Percentiles rank a stretch among this genome's conserved stretches.
Evolutionary conservation across 495 filamentous ascomycete species (phyloP).

Genomic region (Penicillium herquei): DNA sequence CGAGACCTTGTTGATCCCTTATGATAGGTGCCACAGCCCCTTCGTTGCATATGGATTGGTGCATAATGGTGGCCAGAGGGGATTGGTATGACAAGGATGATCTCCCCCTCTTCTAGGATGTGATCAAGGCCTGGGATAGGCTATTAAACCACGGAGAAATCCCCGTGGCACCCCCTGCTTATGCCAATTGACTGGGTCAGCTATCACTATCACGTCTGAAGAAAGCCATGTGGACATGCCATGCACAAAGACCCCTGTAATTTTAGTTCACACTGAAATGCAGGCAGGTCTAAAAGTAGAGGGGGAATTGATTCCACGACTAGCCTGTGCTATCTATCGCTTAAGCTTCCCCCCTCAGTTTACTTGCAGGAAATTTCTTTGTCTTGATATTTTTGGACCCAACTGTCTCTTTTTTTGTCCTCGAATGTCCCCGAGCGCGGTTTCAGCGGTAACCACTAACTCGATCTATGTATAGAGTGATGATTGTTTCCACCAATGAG

Average conservation of each 20-base stretch:
- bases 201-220: background rate
- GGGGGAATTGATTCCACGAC: background rate
- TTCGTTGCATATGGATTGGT: background rate
- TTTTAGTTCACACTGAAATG: background rate
- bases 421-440: slow-evolving; percentile 2
- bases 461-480: no score
- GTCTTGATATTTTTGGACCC: slow-evolving; percentile 5
- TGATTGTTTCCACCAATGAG: background rate
- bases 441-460: slow-evolving; percentile 16
- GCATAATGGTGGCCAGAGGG: background rate
- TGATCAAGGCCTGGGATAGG: background rate
- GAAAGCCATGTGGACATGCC: slow-evolving; percentile 10
- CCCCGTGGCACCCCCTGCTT: background rate
- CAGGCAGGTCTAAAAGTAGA: background rate
- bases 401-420: slow-evolving; percentile 3
- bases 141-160: background rate
- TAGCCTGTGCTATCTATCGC: background rate
- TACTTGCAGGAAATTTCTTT: background rate
- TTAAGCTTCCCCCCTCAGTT: slow-evolving; percentile 5
- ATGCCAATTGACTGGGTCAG: background rate
- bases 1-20: background rate
- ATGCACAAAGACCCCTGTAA: slow-evolving; percentile 5
- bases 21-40: background rate
- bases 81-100: background rate
- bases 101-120: background rate